phyloP scores from a whole-genome alignment of 177 flowering plant species.

The Vitis hybrid region DNA sequence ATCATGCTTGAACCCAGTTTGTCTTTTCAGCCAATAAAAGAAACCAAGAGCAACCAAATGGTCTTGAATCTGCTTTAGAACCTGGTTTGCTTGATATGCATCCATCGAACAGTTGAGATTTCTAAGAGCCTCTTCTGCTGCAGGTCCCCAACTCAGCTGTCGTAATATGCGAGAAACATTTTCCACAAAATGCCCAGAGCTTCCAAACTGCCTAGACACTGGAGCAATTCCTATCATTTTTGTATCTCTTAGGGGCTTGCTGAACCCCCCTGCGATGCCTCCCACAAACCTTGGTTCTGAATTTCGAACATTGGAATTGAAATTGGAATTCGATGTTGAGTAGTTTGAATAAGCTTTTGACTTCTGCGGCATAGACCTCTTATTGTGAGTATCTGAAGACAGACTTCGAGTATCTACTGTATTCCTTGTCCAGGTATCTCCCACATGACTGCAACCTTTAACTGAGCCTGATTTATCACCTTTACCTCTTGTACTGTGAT shows the following conservation, averaged over 20 bases:
- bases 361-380: slow-evolving; percentile 36
- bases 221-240: slow-evolving; percentile 34
- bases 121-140: slow-evolving; percentile 71
- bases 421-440: slow-evolving; percentile 25
- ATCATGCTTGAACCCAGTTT: slow-evolving; percentile 86
- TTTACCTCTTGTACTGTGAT: slow-evolving; percentile 35
- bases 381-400: slow-evolving; percentile 33
- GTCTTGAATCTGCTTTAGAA: slow-evolving; percentile 81
- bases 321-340: slow-evolving; percentile 25
- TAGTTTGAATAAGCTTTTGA: slow-evolving; percentile 32
- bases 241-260: slow-evolving; percentile 31
- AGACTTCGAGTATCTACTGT: slow-evolving; percentile 22
- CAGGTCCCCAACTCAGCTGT: slow-evolving; percentile 72
- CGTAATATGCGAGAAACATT: slow-evolving; percentile 50
- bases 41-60: slow-evolving; percentile 76
- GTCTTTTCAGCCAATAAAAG: slow-evolving; percentile 85
- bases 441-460: slow-evolving; percentile 26
- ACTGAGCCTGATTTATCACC: slow-evolving; percentile 25
- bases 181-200: slow-evolving; percentile 43
- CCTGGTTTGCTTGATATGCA: slow-evolving; percentile 91
- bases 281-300: slow-evolving; percentile 31
- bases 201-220: slow-evolving; percentile 27
- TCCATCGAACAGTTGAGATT: slow-evolving; percentile 58
- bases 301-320: slow-evolving; percentile 21
- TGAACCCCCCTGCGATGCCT: slow-evolving; percentile 22